phyloP scores from a whole-genome alignment of 345 rosid species.

The Bruguiera sexangula region DNA sequence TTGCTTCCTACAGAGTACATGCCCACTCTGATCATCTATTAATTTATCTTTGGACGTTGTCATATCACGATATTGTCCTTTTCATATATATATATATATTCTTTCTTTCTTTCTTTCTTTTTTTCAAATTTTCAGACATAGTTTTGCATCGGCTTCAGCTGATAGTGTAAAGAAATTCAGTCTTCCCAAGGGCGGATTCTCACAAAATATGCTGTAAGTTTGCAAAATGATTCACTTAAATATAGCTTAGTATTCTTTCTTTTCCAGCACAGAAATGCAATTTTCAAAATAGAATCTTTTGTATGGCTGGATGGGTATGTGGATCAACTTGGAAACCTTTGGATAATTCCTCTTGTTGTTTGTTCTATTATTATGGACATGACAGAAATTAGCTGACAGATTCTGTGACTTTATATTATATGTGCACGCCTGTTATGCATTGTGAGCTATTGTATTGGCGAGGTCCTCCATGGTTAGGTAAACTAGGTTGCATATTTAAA shows the following conservation, averaged over 20 bases:
- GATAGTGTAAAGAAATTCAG: constrained; percentile 86
- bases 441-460: too few relatives aligned
- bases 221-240: constrained; percentile 11
- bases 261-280: background rate
- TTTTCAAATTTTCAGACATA: constrained; percentile 45
- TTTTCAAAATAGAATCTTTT: background rate
- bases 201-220: constrained; percentile 97
- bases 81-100: constrained; percentile 9
- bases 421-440: too few relatives aligned
- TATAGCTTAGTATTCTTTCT: background rate
- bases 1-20: constrained; percentile 84
- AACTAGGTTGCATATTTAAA: too few relatives aligned
- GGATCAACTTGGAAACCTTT: too few relatives aligned
- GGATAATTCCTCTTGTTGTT: too few relatives aligned
- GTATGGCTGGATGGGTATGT: background rate
- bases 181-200: constrained; percentile 87
- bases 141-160: constrained; percentile 96
- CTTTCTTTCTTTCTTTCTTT: background rate
- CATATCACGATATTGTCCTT: background rate
- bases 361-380: too few relatives aligned
- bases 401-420: too few relatives aligned
- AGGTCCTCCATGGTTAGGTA: too few relatives aligned
- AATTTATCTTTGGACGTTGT: background rate
- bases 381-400: too few relatives aligned
- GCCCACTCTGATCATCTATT: constrained; percentile 5